Evolutionary conservation across 257 asterid genomes (phyloP).

Genomic region (Scutellaria barbata): DNA sequence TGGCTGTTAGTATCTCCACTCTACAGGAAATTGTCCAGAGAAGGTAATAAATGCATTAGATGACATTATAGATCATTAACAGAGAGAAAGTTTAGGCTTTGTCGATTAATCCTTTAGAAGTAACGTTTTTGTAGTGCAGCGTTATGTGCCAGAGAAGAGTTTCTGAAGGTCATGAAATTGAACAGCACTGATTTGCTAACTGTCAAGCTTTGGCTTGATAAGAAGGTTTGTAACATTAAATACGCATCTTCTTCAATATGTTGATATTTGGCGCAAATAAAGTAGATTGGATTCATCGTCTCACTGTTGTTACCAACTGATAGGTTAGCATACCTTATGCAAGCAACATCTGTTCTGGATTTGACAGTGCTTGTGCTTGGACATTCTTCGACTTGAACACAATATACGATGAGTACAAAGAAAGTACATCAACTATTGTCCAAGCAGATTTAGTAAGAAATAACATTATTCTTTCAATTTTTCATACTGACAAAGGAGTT

Average conservation of each 20-base stretch:
- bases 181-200: conserved; percentile 60
- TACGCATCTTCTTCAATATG: background rate
- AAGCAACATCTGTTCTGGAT: conserved; percentile 56
- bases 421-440: conserved; percentile 45
- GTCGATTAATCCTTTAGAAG: conserved; percentile 7
- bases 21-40: conserved; percentile 58
- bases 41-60: conserved; percentile 37
- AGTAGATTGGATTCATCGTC: background rate
- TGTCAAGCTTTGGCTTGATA: conserved; percentile 62
- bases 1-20: conserved; percentile 68
- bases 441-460: conserved; percentile 61
- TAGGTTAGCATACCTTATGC: conserved; percentile 62
- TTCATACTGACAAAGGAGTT: background rate
- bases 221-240: conserved; percentile 42
- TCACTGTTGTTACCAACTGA: background rate
- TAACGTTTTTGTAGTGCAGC: conserved; percentile 53
- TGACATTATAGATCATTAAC: background rate
- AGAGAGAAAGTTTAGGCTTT: background rate
- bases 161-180: conserved; percentile 62
- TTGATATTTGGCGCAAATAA: background rate
- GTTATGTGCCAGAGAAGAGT: conserved; percentile 65
- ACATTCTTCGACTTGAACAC: conserved; percentile 58
- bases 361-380: conserved; percentile 53
- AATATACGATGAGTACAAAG: conserved; percentile 50
- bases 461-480: background rate